Evolutionary conservation across 352 stramenopile genomes (phyloP), one percentile per base, ranked within the genome.

Genomic region (Salisapilia sapeloensis): DNA sequence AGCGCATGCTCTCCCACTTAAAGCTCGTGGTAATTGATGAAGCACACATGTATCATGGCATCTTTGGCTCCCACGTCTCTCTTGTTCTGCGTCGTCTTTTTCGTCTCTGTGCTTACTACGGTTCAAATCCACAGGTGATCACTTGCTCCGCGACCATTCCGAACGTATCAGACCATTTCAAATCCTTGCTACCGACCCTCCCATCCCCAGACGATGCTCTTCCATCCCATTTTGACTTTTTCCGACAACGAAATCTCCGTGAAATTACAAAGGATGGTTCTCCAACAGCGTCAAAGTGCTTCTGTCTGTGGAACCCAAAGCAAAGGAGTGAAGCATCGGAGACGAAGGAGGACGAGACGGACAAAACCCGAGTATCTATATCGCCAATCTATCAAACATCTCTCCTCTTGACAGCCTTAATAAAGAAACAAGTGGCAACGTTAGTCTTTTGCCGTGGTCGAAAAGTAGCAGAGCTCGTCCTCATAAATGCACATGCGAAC

Each of bases 91-190:
- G 82, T 2, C 72, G 89, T 4, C 48, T 97, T 13, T 80, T 92
- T 46, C 79, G 89, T 0, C 46, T 96, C 1, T 93, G 75, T 34
- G 64, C 72, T 3, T 40, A 87, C 5, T 86, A 95, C 14, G 66
- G 76, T 6, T 60, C 63, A 8, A 71, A 67, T 18, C 77, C 71
- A 5, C 77, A 86, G 32, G 93, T 98, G 28, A 70, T 98, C 12
- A 91, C 61, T 47, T 98, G 91, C 44, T 98, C 92, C 2, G 95
- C 95, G 18, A 99, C 94, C 4, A 95, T 98, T 43, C 50, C 66
- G 11, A 95, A 97, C 43, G 90, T 94, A 4, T 58, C 60, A 43
- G 53, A 80, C 29, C 92, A 98, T 43, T 97, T 98, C 44, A 48
- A 59, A 14, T 47, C 83, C 24, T 50, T 99, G 12, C 58, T 97